phyloP scores from a whole-genome alignment of 139 green algal genomes.

The Micromonas pusilla region DNA sequence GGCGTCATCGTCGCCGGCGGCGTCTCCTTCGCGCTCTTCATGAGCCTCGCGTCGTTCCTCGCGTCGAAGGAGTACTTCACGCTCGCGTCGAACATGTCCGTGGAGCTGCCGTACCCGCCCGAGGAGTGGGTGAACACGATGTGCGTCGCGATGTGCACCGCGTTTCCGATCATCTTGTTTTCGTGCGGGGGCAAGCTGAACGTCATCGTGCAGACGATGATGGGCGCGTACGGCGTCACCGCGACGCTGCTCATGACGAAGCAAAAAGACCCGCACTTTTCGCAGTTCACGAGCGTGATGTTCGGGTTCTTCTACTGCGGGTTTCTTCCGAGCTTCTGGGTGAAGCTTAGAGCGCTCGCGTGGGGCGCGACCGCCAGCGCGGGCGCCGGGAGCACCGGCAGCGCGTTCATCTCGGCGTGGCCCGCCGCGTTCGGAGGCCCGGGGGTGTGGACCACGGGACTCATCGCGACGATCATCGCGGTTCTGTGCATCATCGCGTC shows the following conservation, averaged over 20 bases:
- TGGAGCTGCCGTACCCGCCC: constrained; percentile 11
- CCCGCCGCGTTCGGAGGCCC: background rate
- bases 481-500: constrained; percentile 37
- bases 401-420: background rate
- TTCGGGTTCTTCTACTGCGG: constrained; percentile 53
- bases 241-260: background rate
- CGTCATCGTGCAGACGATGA: background rate
- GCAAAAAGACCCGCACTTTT: constrained; percentile 18
- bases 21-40: background rate
- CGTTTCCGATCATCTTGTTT: background rate
- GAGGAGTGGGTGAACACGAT: background rate
- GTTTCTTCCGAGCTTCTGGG: constrained; percentile 48
- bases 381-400: background rate
- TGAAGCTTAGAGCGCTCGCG: constrained; percentile 35
- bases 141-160: background rate
- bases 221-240: background rate
- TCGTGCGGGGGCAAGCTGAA: background rate
- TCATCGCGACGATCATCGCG: background rate
- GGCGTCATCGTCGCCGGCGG: background rate
- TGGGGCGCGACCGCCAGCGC: background rate
- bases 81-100: background rate
- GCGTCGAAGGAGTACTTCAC: background rate
- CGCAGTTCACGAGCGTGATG: constrained; percentile 36
- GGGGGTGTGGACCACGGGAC: background rate
- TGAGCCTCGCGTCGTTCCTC: background rate